phyloP scores from a whole-genome alignment of 306 rosid genomes.

The Arachis hypogaea region DNA sequence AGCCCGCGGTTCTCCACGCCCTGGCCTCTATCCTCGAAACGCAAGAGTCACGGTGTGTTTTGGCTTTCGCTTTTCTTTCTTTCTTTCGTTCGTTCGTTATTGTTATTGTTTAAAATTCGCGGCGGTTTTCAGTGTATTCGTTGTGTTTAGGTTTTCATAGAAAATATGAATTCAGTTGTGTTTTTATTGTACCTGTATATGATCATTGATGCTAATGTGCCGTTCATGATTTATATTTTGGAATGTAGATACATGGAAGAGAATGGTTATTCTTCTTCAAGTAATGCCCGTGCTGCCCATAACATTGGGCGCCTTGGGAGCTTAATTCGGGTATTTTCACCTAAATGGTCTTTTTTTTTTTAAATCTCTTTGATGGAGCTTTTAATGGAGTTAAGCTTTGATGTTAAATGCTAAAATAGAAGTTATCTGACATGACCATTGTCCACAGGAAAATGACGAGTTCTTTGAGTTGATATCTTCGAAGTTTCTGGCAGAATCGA shows the following conservation, averaged over 20 bases:
- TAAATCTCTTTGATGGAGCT: neutral
- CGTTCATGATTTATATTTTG: conserved; percentile 17
- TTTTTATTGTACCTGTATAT: neutral
- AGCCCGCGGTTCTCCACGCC: conserved; percentile 72
- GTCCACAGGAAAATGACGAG: conserved; percentile 82
- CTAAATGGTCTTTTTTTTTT: neutral
- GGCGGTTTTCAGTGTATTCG: neutral
- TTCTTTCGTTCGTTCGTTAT: neutral
- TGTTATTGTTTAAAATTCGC: neutral
- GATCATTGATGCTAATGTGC: neutral
- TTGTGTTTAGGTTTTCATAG: neutral
- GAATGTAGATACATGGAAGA: conserved; percentile 85
- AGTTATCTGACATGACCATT: conserved; percentile 3
- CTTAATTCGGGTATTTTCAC: conserved; percentile 68
- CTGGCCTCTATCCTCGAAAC: conserved; percentile 84
- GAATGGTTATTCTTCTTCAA: conserved; percentile 71
- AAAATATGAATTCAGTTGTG: neutral
- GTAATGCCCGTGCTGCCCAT: conserved; percentile 81
- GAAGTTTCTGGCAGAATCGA: conserved; percentile 69
- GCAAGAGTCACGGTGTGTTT: conserved; percentile 68
- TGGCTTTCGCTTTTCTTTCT: neutral
- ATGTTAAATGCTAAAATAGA: neutral
- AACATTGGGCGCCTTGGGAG: conserved; percentile 81
- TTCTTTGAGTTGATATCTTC: conserved; percentile 91
- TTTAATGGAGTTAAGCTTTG: neutral